Evolutionary conservation across 768 basidiomycete genomes (phyloP).

Genomic region (Rhizopogon vesiculosus): DNA sequence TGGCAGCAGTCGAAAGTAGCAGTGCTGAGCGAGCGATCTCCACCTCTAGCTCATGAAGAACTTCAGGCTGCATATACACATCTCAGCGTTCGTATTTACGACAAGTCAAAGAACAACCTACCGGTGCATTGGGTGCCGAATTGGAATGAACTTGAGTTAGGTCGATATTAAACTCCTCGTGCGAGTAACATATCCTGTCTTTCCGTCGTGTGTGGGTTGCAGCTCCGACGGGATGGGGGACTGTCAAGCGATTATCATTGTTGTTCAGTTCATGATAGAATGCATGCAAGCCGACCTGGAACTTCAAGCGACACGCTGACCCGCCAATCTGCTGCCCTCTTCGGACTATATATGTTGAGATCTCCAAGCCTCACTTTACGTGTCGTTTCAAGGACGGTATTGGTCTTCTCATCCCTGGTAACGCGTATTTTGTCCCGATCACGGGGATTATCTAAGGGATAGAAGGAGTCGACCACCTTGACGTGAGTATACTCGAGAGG

Average conservation of each 20-base stretch:
- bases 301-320: slow-evolving; percentile 91
- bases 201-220: slow-evolving; percentile 66
- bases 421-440: slow-evolving; percentile 69
- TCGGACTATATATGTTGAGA: slow-evolving; percentile 84
- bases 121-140: slow-evolving; percentile 41
- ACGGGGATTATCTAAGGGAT: slow-evolving; percentile 35
- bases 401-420: slow-evolving; percentile 74
- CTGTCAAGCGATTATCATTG: slow-evolving; percentile 29
- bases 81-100: background rate
- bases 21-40: slow-evolving; percentile 74
- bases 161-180: slow-evolving; percentile 92
- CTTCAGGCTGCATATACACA: slow-evolving; percentile 39
- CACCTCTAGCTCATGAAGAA: slow-evolving; percentile 85
- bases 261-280: background rate
- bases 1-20: slow-evolving; percentile 65
- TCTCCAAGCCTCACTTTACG: slow-evolving; percentile 82
- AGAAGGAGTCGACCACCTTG: slow-evolving; percentile 78
- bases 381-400: slow-evolving; percentile 58
- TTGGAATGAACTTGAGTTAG: slow-evolving; percentile 84
- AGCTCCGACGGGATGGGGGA: slow-evolving; percentile 61
- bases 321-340: slow-evolving; percentile 83
- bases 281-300: slow-evolving; percentile 52
- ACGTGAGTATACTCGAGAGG: slow-evolving; percentile 75
- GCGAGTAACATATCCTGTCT: slow-evolving; percentile 88
- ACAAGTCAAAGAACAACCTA: slow-evolving; percentile 27